Conservation (phyloP, 1,139 yeast genomes). For the Saccharomycopsis crataegensis region DNA sequence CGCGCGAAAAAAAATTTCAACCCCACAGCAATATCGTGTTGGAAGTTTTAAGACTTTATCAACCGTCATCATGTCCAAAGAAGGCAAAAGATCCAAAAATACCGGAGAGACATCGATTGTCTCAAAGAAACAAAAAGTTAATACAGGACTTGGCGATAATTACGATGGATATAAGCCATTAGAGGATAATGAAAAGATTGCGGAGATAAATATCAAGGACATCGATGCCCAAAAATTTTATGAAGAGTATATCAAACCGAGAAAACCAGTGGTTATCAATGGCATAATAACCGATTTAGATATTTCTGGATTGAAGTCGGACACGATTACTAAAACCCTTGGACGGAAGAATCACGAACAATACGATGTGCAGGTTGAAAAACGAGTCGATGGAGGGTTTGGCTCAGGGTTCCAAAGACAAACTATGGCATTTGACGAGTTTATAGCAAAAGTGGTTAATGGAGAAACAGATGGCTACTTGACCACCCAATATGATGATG, state of each 20-base stretch:
- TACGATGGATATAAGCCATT: slow-evolving; percentile 2
- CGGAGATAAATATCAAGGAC: background rate
- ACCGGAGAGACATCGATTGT: too few species aligned
- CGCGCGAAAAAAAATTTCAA: background rate
- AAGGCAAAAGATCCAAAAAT: too few species aligned
- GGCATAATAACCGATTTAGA: slow-evolving; percentile 23
- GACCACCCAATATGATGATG: slow-evolving; percentile 53
- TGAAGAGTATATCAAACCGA: slow-evolving; percentile 19
- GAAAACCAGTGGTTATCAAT: slow-evolving; percentile 26
- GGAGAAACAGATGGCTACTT: slow-evolving; percentile 45
- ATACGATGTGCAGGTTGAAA: slow-evolving; percentile 44
- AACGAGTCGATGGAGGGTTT: slow-evolving; percentile 49
- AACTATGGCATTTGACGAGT: slow-evolving; percentile 40
- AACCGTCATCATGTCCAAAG: too few species aligned
- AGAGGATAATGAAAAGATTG: background rate
- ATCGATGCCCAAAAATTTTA: slow-evolving; percentile 18
- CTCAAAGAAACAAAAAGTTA: background rate
- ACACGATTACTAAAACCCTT: slow-evolving; percentile 30
- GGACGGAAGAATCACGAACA: slow-evolving; percentile 30
- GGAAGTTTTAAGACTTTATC: too few species aligned
- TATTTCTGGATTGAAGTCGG: slow-evolving; percentile 30
- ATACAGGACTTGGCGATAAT: background rate
- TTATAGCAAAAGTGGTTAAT: slow-evolving; percentile 33
- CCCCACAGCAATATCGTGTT: too few species aligned
- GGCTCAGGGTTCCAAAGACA: slow-evolving; percentile 54